Evolutionary conservation across 2,329 filamentous ascomycete species (phyloP).

Genomic region (Cytospora mali): DNA sequence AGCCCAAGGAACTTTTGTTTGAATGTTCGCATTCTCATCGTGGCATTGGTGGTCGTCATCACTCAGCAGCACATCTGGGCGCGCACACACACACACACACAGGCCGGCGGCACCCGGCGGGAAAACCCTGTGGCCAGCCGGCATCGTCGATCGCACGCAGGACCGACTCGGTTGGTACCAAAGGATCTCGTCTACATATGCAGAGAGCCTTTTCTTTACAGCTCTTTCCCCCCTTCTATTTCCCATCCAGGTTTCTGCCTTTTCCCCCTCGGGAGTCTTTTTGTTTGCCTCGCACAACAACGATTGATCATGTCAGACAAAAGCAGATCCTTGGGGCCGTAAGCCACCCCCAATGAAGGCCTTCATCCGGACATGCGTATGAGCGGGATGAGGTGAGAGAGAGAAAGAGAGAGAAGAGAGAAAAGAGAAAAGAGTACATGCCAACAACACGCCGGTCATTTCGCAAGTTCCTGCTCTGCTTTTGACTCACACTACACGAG

Average conservation of each 20-base stretch:
- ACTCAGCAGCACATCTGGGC: too few relatives aligned
- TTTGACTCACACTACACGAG: neutral
- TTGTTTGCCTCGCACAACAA: slow-evolving; percentile 19
- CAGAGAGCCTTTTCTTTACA: slow-evolving; percentile 11
- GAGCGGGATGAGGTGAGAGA: neutral
- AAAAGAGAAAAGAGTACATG: too few relatives aligned
- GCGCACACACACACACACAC: neutral
- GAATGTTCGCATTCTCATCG: too few relatives aligned
- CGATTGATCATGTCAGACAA: slow-evolving; percentile 7
- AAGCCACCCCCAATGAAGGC: slow-evolving; percentile 2
- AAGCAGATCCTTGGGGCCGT: slow-evolving; percentile 17
- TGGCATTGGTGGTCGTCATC: neutral
- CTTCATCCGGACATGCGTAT: neutral
- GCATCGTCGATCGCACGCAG: neutral
- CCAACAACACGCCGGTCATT: too few relatives aligned
- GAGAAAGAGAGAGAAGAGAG: neutral
- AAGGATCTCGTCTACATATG: slow-evolving; percentile 7
- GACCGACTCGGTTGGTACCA: slow-evolving; percentile 12
- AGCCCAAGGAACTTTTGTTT: too few relatives aligned
- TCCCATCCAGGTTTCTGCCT: neutral
- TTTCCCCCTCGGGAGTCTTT: neutral
- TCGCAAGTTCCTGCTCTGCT: too few relatives aligned
- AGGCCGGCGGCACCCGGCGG: neutral
- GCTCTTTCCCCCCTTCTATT: slow-evolving; percentile 1
- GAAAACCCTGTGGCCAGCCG: neutral